A percentile compares a stretch with the other conserved stretches of the same genome.
These are phyloP conservation scores for Fusarium subglutinans DNA, from an alignment of 2,329 filamentous ascomycete genomes.

Conservation along the genomic window DNA sequence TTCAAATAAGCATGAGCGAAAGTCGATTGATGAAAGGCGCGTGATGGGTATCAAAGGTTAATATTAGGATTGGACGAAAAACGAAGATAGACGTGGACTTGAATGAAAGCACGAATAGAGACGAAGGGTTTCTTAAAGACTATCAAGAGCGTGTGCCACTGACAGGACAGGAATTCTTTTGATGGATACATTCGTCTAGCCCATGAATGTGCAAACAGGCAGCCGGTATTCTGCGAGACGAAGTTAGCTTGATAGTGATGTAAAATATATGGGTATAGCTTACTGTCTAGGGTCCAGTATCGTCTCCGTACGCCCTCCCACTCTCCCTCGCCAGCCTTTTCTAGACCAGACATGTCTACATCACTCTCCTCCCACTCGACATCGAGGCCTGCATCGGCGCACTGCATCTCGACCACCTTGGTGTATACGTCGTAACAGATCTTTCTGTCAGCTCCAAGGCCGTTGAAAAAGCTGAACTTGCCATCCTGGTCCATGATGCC, in stretches of 20 bases:
- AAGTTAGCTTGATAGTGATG: slow-evolving; percentile 36
- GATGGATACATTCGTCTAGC: slow-evolving; percentile 51
- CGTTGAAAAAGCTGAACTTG: slow-evolving; percentile 88
- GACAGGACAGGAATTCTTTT: not conserved
- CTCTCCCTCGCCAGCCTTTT: slow-evolving; percentile 73
- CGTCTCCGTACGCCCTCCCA: slow-evolving; percentile 90
- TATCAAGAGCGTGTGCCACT: slow-evolving; percentile 23
- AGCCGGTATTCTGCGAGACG: slow-evolving; percentile 69
- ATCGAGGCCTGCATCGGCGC: slow-evolving; percentile 88
- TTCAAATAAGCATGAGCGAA: slow-evolving; percentile 50
- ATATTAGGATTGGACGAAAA: slow-evolving; percentile 23
- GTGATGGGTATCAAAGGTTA: slow-evolving; percentile 24
- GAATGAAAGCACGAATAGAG: slow-evolving; percentile 27
- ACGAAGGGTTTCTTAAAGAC: slow-evolving; percentile 16
- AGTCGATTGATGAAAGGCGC: slow-evolving; percentile 10
- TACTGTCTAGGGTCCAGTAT: slow-evolving; percentile 87
- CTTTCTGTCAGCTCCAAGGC: slow-evolving; percentile 88
- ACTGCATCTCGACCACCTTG: slow-evolving; percentile 89
- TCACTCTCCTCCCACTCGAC: slow-evolving; percentile 83
- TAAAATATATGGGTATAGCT: slow-evolving; percentile 43
- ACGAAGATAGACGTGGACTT: slow-evolving; percentile 36
- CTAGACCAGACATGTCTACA: slow-evolving; percentile 73
- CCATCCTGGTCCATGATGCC: slow-evolving; percentile 77
- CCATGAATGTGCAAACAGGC: slow-evolving; percentile 78
- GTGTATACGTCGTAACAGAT: slow-evolving; percentile 98